Evolutionary conservation across 495 filamentous ascomycete species (phyloP).

Genomic region (Mytilinidion resinicola): DNA sequence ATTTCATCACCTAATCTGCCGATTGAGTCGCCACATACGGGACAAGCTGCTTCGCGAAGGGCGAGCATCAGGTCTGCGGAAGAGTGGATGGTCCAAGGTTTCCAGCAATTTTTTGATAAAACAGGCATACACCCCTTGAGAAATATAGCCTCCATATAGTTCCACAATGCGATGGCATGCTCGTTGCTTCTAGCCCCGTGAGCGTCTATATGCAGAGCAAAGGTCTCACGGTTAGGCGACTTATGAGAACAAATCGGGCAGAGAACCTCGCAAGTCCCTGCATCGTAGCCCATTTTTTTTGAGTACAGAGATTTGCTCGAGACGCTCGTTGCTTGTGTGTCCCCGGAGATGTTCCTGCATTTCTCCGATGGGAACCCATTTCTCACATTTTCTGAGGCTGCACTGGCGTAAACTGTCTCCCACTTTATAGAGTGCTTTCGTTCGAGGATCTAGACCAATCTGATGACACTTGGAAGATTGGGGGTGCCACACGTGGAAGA

Average conservation of each 20-base stretch:
- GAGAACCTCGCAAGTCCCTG: neutral
- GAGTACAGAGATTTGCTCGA: neutral
- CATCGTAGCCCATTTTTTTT: conserved; percentile 1
- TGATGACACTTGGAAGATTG: neutral
- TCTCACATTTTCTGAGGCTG: neutral
- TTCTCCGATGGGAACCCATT: neutral
- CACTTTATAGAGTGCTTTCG: neutral
- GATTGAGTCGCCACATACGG: neutral
- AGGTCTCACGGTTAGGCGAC: neutral
- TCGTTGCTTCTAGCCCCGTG: no score
- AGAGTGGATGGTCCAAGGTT: neutral
- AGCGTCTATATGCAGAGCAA: neutral
- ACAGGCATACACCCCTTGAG: neutral
- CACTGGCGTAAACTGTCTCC: neutral
- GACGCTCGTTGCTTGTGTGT: neutral
- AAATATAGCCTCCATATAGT: no score
- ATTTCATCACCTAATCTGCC: neutral
- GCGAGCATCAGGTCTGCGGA: neutral
- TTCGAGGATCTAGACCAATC: neutral
- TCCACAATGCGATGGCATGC: no score
- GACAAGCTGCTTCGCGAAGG: neutral
- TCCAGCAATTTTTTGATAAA: neutral
- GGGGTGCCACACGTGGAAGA: neutral
- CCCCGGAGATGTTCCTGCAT: neutral
- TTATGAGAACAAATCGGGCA: neutral